Conservation (phyloP, 495 filamentous ascomycete species). For the Talaromyces ruber region DNA sequence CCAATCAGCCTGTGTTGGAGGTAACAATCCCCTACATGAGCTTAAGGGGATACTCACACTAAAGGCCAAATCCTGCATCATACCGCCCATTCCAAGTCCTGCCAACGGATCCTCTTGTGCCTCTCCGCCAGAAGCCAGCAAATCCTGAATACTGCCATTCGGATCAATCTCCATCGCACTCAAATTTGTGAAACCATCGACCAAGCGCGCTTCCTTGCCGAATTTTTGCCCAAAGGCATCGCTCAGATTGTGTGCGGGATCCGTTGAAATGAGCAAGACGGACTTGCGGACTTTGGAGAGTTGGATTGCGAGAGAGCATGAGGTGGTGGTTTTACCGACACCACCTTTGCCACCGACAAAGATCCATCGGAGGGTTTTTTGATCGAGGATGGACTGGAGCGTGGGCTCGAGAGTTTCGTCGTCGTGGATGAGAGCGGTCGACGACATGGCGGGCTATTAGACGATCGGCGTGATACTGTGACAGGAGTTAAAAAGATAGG, state of each 20-base stretch:
- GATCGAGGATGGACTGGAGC: slow-evolving; percentile 88
- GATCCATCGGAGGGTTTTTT: slow-evolving; percentile 94
- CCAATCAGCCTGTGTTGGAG: not conserved
- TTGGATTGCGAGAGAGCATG: slow-evolving; percentile 95
- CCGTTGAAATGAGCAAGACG: slow-evolving; percentile 94
- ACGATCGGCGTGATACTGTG: not conserved
- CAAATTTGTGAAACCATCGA: slow-evolving; percentile 88
- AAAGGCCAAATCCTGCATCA: slow-evolving; percentile 69
- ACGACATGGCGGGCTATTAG: slow-evolving; percentile 47
- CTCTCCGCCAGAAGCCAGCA: slow-evolving; percentile 75
- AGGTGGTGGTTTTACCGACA: slow-evolving; percentile 99
- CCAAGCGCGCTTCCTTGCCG: slow-evolving; percentile 89
- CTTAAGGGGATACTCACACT: slow-evolving; percentile 42
- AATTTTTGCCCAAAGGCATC: slow-evolving; percentile 99
- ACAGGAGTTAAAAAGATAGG: not conserved
- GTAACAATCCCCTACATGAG: not conserved
- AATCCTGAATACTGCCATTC: slow-evolving; percentile 93
- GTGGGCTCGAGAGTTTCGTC: slow-evolving; percentile 83
- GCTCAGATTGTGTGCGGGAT: slow-evolving; percentile 96
- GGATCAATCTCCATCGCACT: slow-evolving; percentile 99
- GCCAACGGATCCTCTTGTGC: slow-evolving; percentile 59
- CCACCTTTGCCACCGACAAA: slow-evolving; percentile 98
- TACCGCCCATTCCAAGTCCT: slow-evolving; percentile 56
- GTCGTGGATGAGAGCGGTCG: slow-evolving; percentile 55
- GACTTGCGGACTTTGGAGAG: slow-evolving; percentile 93